Conservation (phyloP, 768 basidiomycete genomes). For the Collybiopsis confluens region DNA sequence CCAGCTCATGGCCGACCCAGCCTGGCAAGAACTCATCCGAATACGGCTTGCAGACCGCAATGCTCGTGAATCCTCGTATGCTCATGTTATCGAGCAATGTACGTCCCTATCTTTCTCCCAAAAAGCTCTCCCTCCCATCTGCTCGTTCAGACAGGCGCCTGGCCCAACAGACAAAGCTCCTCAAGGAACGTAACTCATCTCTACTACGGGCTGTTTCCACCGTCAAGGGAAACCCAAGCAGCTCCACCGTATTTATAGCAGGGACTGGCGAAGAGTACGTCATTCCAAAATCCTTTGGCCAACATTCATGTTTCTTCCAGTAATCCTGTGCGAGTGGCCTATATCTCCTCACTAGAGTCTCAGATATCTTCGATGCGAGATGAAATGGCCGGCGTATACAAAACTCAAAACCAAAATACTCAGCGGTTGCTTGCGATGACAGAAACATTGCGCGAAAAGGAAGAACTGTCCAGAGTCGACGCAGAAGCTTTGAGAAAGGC, state of each 20-base stretch:
- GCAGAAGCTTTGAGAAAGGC: slow-evolving; percentile 75
- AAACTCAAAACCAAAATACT: slow-evolving; percentile 93
- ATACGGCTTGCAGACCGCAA: slow-evolving; percentile 82
- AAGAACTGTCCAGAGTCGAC: slow-evolving; percentile 79
- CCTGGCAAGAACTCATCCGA: slow-evolving; percentile 81
- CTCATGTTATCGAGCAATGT: slow-evolving; percentile 93
- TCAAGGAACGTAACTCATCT: slow-evolving; percentile 90
- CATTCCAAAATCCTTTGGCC: not conserved
- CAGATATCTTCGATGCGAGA: slow-evolving; percentile 90
- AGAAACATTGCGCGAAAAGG: slow-evolving; percentile 91
- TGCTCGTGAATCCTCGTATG: slow-evolving; percentile 72
- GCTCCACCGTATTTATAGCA: slow-evolving; percentile 57
- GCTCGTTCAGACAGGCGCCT: slow-evolving; percentile 72
- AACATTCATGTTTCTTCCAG: slow-evolving; percentile 30
- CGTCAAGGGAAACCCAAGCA: slow-evolving; percentile 58
- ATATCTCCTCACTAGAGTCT: slow-evolving; percentile 87
- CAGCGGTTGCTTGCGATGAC: slow-evolving; percentile 91
- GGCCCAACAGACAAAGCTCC: slow-evolving; percentile 85
- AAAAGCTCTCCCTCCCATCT: slow-evolving; percentile 11
- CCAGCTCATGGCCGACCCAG: slow-evolving; percentile 64
- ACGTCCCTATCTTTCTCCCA: slow-evolving; percentile 26
- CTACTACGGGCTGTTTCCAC: slow-evolving; percentile 80
- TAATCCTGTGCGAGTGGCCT: slow-evolving; percentile 82
- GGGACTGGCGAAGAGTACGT: slow-evolving; percentile 71
- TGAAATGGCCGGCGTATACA: slow-evolving; percentile 92